phyloP scores from a whole-genome alignment of 176 grass and related monocot species.

The Areca catechu region DNA sequence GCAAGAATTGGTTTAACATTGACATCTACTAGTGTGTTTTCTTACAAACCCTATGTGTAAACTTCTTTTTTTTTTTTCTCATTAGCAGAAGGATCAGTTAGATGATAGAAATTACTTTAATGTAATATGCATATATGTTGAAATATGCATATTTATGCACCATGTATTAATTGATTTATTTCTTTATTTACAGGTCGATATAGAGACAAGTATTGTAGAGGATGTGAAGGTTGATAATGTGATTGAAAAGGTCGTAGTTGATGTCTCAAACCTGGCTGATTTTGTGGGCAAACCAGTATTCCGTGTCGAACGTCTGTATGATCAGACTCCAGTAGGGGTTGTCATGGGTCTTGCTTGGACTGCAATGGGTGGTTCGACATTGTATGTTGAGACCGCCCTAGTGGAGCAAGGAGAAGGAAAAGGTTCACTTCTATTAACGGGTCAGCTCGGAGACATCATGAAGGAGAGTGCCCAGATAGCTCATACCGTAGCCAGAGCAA shows the following conservation, averaged over 20 bases:
- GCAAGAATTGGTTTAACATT: no score
- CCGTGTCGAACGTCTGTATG: constrained; percentile 89
- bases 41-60: no score
- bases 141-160: no score
- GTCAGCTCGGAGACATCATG: constrained; percentile 96
- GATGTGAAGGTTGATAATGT: background rate
- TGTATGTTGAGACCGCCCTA: constrained; percentile 72
- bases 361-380: constrained; percentile 75
- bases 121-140: no score
- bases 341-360: constrained; percentile 99
- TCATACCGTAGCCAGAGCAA: constrained; percentile 72
- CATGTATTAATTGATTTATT: no score
- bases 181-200: background rate
- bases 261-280: constrained; percentile 58
- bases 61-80: no score
- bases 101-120: no score
- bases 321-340: constrained; percentile 84
- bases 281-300: constrained; percentile 98
- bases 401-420: constrained; percentile 84
- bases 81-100: no score
- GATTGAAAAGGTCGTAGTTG: constrained; percentile 54
- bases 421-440: constrained; percentile 72
- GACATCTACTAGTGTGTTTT: no score
- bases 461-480: constrained; percentile 97
- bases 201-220: background rate